Conservation (phyloP, 1,139 yeast species). For the Debaryomyces singareniensis region DNA sequence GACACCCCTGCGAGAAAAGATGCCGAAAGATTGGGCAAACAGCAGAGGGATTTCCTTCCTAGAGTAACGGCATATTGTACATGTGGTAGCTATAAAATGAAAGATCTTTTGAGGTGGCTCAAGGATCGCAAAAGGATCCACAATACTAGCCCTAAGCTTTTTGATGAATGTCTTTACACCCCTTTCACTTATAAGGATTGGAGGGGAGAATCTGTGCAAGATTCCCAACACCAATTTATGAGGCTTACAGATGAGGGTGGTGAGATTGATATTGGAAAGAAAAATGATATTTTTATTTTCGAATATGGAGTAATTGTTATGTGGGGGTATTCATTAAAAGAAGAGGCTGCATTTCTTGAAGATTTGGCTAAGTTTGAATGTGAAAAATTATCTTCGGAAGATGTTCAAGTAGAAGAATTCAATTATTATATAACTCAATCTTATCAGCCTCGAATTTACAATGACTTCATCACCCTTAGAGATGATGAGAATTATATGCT, state of each 20-base stretch:
- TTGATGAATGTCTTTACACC: constrained; percentile 91
- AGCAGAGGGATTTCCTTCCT: constrained; percentile 77
- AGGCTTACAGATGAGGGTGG: constrained; percentile 92
- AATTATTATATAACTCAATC: constrained; percentile 89
- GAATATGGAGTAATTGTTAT: constrained; percentile 92
- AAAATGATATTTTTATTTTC: constrained; percentile 78
- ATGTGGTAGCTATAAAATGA: constrained; percentile 86
- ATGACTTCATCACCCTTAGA: constrained; percentile 86
- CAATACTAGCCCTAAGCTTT: constrained; percentile 76
- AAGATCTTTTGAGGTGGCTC: constrained; percentile 78
- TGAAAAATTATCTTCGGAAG: constrained; percentile 86
- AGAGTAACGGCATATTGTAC: constrained; percentile 96
- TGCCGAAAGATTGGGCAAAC: constrained; percentile 89
- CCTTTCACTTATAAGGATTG: constrained; percentile 83
- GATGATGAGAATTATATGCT: constrained; percentile 90
- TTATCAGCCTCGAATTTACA: constrained; percentile 91
- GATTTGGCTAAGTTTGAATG: constrained; percentile 85
- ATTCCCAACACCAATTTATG: constrained; percentile 40
- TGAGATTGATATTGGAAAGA: constrained; percentile 76
- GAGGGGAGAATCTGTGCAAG: constrained; percentile 44
- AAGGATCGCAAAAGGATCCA: constrained; percentile 69
- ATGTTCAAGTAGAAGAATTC: constrained; percentile 89
- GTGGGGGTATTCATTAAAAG: constrained; percentile 89
- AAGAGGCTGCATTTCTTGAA: constrained; percentile 74
- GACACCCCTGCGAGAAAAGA: constrained; percentile 92